phyloP scores from a whole-genome alignment of 345 rosid genomes.

The Zanthoxylum bungeanum region DNA sequence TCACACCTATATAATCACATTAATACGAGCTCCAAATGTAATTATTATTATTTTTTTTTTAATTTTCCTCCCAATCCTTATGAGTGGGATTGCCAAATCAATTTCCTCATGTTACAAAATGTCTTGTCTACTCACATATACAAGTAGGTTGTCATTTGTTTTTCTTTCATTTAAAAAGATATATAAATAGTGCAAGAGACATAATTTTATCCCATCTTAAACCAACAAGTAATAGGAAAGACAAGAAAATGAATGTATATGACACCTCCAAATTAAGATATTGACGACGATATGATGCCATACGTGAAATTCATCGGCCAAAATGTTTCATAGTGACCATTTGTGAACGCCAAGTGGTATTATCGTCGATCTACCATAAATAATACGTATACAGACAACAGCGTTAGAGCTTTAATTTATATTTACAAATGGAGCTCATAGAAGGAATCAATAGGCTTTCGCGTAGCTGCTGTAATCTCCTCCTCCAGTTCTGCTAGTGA shows the following conservation, averaged over 20 bases:
- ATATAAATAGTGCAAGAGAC: neutral
- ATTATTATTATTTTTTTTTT: no score
- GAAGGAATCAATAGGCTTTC: constrained; percentile 15
- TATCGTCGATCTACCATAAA: neutral
- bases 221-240: neutral
- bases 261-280: neutral
- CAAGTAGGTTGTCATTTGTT: neutral
- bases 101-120: neutral
- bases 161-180: neutral
- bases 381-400: constrained; percentile 6
- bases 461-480: constrained; percentile 16
- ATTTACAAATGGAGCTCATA: neutral
- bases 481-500: constrained; percentile 45
- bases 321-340: neutral
- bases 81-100: no score
- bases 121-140: neutral
- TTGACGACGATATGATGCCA: neutral
- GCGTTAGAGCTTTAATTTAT: neutral
- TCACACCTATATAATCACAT: no score
- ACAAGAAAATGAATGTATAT: neutral
- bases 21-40: no score
- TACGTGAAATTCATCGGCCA: neutral
- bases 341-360: neutral
- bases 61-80: no score
- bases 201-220: neutral